Evolutionary conservation across 257 asterid species (phyloP), one percentile per base, ranked within the genome.

Genomic region (Plectranthus barbatus): DNA sequence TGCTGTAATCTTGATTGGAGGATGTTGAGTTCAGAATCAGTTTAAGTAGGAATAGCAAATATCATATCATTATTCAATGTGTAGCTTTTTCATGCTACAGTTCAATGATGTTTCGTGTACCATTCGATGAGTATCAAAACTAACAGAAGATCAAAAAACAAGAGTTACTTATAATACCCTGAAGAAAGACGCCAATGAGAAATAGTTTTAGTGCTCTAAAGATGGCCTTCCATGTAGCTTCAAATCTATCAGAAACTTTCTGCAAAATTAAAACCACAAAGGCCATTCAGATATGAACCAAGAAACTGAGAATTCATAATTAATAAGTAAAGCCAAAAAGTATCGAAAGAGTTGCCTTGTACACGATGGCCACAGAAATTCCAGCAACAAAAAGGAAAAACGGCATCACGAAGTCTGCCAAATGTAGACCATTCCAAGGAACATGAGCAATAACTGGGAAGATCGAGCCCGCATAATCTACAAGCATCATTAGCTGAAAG

Each of bases 371-470:
- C 37, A 85, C 79, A 21, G 91, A 78, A 73, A 90, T 62, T 56
- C 97, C 95, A 63, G 84, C 88, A 64, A 84, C 85, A 64, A 87
- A 82, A 56, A 90, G 91, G 83, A 90, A 87, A 77, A 87, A 87
- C 18, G 96, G 96, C 96, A 91, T 91, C 58, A 84, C 96, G 49
- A 91, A 84, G 45, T 88, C 91, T 29, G 96, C 95, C 83, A 86
- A 72, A 69, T 81, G 95, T 44, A 91, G 64, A 56, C 96, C 94
- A 71, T 88, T 84, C 95, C 98, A 88, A 5, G 91, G 94, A 62
- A 76, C 81, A 67, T 91, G 96, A 62, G 81, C 89, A 54, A 91
- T 80, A 34, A 75, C 51, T 2, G 97, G 91, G 67, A 81, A 82
- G 73, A 82, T 59, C 0, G 91, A 81, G 64, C 97, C 97, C 68